Conservation (phyloP, 257 asterid genomes). For the Dorcoceras hygrometricum region DNA sequence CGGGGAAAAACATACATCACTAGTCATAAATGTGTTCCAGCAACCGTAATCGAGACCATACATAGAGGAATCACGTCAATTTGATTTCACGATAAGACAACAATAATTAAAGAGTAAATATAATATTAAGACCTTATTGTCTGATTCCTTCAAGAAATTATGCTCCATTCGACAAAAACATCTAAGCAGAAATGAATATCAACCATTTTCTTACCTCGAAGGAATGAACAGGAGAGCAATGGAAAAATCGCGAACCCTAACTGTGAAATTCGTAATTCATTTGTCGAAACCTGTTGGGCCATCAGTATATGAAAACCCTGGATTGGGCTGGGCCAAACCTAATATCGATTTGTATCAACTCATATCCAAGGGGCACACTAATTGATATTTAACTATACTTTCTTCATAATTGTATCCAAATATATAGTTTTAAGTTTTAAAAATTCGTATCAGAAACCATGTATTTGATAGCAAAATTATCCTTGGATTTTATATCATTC, state of each 20-base stretch:
- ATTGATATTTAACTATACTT: no score
- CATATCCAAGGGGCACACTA: no score
- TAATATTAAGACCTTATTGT: background rate
- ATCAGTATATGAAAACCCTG: background rate
- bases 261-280: background rate
- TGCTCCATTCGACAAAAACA: background rate
- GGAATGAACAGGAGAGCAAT: slow-evolving; percentile 22
- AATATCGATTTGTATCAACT: no score
- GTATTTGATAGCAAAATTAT: no score
- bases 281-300: background rate
- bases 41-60: background rate
- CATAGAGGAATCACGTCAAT: background rate
- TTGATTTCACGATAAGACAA: background rate
- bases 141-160: background rate
- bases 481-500: no score
- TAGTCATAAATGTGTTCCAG: background rate
- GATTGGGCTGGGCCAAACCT: background rate
- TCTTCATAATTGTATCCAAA: no score
- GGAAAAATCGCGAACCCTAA: slow-evolving; percentile 32
- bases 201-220: slow-evolving; percentile 22
- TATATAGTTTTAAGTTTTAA: no score
- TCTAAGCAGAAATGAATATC: background rate
- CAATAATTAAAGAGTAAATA: background rate
- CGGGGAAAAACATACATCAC: no score
- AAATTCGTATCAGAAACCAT: no score